Base-by-base conservation (phyloP, 176 grass and related monocot genomes). In the Coix lacrymajobi region DNA sequence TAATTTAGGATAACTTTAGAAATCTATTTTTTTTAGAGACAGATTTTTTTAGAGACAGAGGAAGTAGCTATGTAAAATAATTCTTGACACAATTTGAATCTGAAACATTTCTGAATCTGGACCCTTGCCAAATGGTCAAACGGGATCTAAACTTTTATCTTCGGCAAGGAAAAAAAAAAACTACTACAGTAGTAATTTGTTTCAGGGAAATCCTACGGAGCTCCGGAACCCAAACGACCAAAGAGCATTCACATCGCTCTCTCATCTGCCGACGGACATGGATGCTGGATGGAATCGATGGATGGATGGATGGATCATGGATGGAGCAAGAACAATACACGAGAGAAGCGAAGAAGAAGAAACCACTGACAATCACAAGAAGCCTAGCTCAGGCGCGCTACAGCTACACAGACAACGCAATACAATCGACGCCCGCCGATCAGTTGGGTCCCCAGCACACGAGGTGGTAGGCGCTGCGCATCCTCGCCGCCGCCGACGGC, bases 361-460 rank as follows among this genome's bases (percentile, higher is more conserved):
- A 30, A 16, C 44, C 30, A 73, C 28, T 3, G 16, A 51, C 38
- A 3, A 43, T 8, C n/a, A 15, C 13, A 52, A 32, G 45, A 4
- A 0, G n/a, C 12, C 1, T 9, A 4, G 33, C 8, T 5, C 8
- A n/a, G 8, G 52, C 52, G 15, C 45, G 48, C 49, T 51, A 20
- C 17, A 52, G 17, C 49, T 52, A 22, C 39, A 40, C 8, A 10
- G 8, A 10, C 7, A 12, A n/a, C n/a, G n/a, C n/a, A n/a, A n/a
- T n/a, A n/a, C 19, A 58, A 41, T 20, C 70, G 8, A 11, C 17
- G 48, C 7, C 0, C 71, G 45, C 19, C 19, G 20, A 83, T 67
- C 72, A 88, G 80, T 83, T 88, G 7, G 88, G 88, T 0, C 91
- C 91, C 91, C 91, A 93, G 87, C 91, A 93, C 39, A 93, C 64